phyloP scores from a whole-genome alignment of 345 rosid genomes.

The Populus deltoides region DNA sequence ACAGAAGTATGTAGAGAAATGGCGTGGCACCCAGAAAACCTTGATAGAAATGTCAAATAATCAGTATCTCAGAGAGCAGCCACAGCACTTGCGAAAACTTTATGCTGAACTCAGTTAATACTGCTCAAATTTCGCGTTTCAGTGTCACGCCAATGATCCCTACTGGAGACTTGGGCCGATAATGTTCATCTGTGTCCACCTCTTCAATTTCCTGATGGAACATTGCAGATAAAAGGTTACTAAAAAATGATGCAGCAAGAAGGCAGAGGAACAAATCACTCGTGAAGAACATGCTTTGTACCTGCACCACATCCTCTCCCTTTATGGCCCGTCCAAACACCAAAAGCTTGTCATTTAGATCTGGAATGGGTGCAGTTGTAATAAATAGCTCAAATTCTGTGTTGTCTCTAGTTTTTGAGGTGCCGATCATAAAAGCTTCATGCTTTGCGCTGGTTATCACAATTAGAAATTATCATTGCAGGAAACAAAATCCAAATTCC shows the following conservation, averaged over 20 bases:
- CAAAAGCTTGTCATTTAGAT: constrained; percentile 60
- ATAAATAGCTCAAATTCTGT: constrained; percentile 65
- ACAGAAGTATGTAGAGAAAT: background rate
- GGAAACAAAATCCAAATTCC: background rate
- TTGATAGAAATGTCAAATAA: background rate
- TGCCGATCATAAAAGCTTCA: constrained; percentile 83
- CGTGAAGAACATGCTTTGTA: constrained; percentile 13
- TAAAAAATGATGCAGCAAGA: constrained; percentile 13
- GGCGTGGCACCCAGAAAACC: background rate
- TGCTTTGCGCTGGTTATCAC: constrained; percentile 57
- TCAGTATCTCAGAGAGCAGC: background rate
- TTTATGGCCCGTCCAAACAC: constrained; percentile 78
- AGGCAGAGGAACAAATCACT: background rate
- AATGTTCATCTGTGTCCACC: constrained; percentile 91
- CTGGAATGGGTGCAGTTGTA: constrained; percentile 87
- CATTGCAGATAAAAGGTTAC: background rate
- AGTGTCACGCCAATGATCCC: constrained; percentile 52
- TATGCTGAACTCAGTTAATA: background rate
- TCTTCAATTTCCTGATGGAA: constrained; percentile 83
- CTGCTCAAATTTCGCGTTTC: constrained; percentile 48
- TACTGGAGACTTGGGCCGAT: constrained; percentile 66
- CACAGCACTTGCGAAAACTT: background rate
- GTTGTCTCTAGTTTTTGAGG: constrained; percentile 50
- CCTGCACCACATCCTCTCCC: constrained; percentile 90
- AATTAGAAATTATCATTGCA: background rate